These are phyloP conservation scores for Candida hispaniensis DNA, from an alignment of 805 yeast genomes.

Conservation along the genomic window DNA sequence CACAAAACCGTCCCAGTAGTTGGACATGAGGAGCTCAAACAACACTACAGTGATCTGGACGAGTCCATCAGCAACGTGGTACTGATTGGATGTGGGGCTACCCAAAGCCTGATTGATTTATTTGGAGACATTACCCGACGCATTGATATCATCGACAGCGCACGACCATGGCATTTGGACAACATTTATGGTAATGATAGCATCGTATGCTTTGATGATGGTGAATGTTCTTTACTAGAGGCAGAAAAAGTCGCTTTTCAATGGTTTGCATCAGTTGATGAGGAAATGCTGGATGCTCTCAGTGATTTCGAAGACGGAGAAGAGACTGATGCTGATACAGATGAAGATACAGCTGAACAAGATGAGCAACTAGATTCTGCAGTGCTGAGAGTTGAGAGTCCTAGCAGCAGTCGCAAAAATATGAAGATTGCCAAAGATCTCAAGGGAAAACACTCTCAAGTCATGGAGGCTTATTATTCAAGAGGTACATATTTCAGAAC, in stretches of 20 bases:
- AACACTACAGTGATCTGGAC: constrained; percentile 55
- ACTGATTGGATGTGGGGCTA: constrained; percentile 86
- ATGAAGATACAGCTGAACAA: constrained; percentile 22
- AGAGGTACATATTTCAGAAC: constrained; percentile 72
- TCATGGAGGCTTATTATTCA: constrained; percentile 64
- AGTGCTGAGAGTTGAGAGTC: constrained; percentile 19
- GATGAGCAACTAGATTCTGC: constrained; percentile 5
- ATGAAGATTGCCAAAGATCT: constrained; percentile 17
- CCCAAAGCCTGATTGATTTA: too few relatives aligned
- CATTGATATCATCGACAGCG: constrained; percentile 80
- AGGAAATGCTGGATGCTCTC: constrained; percentile 14
- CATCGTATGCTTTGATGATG: constrained; percentile 78
- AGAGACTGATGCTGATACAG: constrained; percentile 21
- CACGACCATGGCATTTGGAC: constrained; percentile 93
- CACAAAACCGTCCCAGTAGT: constrained; percentile 86
- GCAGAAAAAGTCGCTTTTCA: too few relatives aligned
- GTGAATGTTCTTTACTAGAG: too few relatives aligned
- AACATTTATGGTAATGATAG: constrained; percentile 75
- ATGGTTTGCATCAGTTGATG: constrained; percentile 19
- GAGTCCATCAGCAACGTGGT: constrained; percentile 65
- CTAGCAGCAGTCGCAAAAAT: constrained; percentile 20
- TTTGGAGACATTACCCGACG: constrained; percentile 61
- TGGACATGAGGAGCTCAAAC: constrained; percentile 69
- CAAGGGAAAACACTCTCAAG: constrained; percentile 32
- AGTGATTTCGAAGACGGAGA: constrained; percentile 19